Percentiles rank a stretch among this genome's conserved stretches.
These are phyloP conservation scores for Phialophora chinensis DNA, from an alignment of 2,329 filamentous ascomycete species.

Conservation along the genomic window DNA sequence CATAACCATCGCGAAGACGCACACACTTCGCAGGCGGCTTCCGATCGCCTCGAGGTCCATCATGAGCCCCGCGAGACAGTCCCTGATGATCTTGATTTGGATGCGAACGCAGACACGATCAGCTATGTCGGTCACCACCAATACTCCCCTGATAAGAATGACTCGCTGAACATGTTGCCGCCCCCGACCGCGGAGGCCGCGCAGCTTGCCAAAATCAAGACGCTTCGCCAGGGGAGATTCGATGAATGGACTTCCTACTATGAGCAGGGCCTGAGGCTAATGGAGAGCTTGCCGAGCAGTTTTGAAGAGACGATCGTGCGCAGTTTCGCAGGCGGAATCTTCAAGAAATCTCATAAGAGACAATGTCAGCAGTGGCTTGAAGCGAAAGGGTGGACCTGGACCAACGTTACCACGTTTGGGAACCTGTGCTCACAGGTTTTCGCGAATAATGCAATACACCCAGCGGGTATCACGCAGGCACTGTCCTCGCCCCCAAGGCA, in stretches of 20 bases:
- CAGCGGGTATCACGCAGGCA: neutral
- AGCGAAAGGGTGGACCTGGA: slow-evolving; percentile 35
- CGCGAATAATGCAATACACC: slow-evolving; percentile 1
- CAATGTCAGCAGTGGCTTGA: slow-evolving; percentile 36
- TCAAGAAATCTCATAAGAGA: slow-evolving; percentile 18
- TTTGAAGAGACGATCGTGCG: slow-evolving; percentile 32
- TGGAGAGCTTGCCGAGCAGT: slow-evolving; percentile 21
- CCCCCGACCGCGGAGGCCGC: slow-evolving; percentile 16
- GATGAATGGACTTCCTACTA: slow-evolving; percentile 33
- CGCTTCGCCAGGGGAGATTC: slow-evolving; percentile 31
- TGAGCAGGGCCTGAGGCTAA: slow-evolving; percentile 19
- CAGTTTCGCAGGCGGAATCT: slow-evolving; percentile 32
- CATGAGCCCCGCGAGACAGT: slow-evolving; percentile 17
- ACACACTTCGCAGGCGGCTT: neutral
- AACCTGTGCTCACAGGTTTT: slow-evolving; percentile 26
- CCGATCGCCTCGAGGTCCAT: neutral
- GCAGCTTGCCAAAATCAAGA: slow-evolving; percentile 28
- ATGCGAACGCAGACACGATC: slow-evolving; percentile 31
- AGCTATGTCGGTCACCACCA: slow-evolving; percentile 27
- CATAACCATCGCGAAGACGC: neutral
- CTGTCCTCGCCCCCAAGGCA: slow-evolving; percentile 2
- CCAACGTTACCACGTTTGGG: slow-evolving; percentile 28
- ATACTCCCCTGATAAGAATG: neutral
- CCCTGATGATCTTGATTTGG: slow-evolving; percentile 33
- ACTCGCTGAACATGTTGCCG: slow-evolving; percentile 27